phyloP scores from a whole-genome alignment of 208 protist genomes.

The Trypanosoma scelopori region DNA sequence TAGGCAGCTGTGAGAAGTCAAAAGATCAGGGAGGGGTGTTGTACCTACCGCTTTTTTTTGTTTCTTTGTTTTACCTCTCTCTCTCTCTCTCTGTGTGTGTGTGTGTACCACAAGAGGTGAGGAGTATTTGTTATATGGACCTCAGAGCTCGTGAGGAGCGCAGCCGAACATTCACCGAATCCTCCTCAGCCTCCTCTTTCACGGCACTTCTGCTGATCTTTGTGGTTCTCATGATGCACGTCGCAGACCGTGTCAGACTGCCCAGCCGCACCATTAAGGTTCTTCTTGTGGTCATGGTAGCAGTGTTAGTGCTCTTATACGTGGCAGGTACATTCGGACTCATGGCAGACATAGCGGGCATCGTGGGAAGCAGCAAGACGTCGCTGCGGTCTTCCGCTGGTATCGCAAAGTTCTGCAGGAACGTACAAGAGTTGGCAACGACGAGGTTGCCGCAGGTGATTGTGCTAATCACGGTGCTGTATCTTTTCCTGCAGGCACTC shows the following conservation, averaged over 20 bases:
- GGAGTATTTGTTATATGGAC: background rate
- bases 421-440: slow-evolving; percentile 26
- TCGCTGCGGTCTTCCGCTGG: slow-evolving; percentile 42
- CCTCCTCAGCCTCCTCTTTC: slow-evolving; percentile 29
- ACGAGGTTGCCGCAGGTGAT: slow-evolving; percentile 40
- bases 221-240: slow-evolving; percentile 31
- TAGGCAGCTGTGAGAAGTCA: too few relatives aligned
- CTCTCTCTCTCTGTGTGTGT: too few relatives aligned
- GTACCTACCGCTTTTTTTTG: too few relatives aligned
- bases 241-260: slow-evolving; percentile 16
- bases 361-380: slow-evolving; percentile 28
- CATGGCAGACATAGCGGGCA: slow-evolving; percentile 22
- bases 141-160: background rate
- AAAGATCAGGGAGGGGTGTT: too few relatives aligned
- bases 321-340: slow-evolving; percentile 40
- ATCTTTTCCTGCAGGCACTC: slow-evolving; percentile 83
- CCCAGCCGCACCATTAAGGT: slow-evolving; percentile 20
- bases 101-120: too few relatives aligned
- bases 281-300: slow-evolving; percentile 17
- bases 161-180: background rate
- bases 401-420: slow-evolving; percentile 45
- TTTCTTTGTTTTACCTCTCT: too few relatives aligned
- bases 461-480: slow-evolving; percentile 46
- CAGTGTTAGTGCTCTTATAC: slow-evolving; percentile 29
- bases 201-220: slow-evolving; percentile 7